phyloP scores from a whole-genome alignment of 176 grass and related monocot species.

The Lolium multiflorum region DNA sequence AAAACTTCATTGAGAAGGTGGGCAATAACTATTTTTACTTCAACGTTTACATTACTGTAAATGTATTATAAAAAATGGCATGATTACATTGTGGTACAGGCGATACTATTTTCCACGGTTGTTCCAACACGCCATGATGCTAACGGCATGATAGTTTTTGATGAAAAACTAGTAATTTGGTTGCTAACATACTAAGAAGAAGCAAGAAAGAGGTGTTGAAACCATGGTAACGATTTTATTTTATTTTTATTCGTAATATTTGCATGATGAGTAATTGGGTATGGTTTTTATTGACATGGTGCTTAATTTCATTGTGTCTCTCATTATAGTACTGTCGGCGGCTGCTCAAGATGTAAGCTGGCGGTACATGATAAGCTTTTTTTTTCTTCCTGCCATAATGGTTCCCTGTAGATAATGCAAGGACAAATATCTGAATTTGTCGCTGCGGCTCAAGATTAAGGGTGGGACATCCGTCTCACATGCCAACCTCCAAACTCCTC shows the following conservation, averaged over 20 bases:
- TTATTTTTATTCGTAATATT: not conserved
- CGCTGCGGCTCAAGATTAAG: not conserved
- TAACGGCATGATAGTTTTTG: not conserved
- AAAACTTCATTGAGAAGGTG: not conserved
- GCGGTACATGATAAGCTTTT: not conserved
- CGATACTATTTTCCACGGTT: not conserved
- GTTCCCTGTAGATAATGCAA: not conserved
- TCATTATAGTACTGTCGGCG: not conserved
- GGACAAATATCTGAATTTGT: not conserved
- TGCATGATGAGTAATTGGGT: not conserved
- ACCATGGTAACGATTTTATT: not conserved
- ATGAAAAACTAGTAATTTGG: not conserved
- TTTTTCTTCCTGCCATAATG: not conserved
- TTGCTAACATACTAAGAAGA: not conserved
- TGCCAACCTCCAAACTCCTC: not conserved
- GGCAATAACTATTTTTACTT: not conserved
- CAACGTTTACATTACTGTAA: not conserved
- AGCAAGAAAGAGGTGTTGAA: not conserved
- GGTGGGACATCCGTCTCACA: not conserved
- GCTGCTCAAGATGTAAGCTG: not conserved
- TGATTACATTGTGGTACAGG: not conserved
- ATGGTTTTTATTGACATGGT: not conserved
- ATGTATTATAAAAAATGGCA: not conserved
- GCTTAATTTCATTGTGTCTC: not conserved
- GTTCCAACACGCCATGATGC: not conserved